Base-by-base conservation (phyloP, 2,329 filamentous ascomycete genomes). In the Colletotrichum somersetense region DNA sequence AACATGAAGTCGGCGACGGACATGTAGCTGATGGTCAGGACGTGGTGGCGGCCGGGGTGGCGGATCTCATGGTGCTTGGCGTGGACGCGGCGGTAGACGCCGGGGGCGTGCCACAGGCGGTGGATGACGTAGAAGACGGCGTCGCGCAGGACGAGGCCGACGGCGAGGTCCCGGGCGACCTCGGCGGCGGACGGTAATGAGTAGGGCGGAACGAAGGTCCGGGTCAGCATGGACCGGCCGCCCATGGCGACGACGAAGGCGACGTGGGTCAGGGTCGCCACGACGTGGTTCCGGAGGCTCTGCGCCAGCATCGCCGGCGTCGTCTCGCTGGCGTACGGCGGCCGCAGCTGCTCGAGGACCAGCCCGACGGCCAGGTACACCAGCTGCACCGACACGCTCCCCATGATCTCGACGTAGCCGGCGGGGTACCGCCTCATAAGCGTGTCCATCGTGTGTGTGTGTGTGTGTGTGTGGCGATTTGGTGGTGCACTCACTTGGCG, bases 21-120 rank as follows among this genome's bases (percentile, higher is more conserved):
- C 62, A 64, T 64, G 48, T 64, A 64, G 48, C 62, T 64, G 62
- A 64, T 64, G 62, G 62, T 64, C 3, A 53, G 38, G 3, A 64
- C 1, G 48, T 64, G 62, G 35, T 64, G 62, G 18, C 53, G 38
- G 48, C 33, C 48, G 2, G 62, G 62, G 33, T 64, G 18, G 23
- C 40, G 38, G 62, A 64, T 64, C 62, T 64, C 62, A 33, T 64
- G 62, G 11, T 64, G 62, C 35, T 64, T 64, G 10, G 62, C 62
- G 62, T 64, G 62, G 48, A 64, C 48, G 18, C n/a, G n/a, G 2
- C 20, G 26, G 33, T 64, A 64, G 8, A 64, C 5, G 8, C 48
- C 62, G 16, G 62, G 62, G 35, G 48, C 35, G 48, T 64, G 62
- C n/a, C 48, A 40, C 2, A 64, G 16, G 18, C 62, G 48, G 11